A percentile compares a stretch with the other conserved stretches of the same genome.
These are phyloP conservation scores for Trichoderma asperelloides DNA, from an alignment of 495 filamentous ascomycete species.

Conservation along the genomic window DNA sequence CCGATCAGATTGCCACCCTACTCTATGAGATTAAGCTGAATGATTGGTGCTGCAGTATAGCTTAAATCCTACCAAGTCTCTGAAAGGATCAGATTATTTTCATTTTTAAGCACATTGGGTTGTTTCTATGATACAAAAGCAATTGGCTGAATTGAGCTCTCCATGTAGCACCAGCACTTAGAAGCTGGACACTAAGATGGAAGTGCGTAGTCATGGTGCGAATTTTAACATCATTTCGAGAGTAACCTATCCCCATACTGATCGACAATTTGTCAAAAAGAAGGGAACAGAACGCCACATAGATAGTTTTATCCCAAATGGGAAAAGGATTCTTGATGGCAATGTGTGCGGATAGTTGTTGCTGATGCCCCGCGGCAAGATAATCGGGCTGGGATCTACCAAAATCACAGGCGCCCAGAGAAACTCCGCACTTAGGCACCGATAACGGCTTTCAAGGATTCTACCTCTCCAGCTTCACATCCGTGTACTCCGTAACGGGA, in stretches of 20 bases:
- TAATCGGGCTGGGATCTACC: not conserved
- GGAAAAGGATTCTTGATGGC: not conserved
- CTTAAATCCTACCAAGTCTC: not conserved
- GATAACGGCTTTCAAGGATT: not conserved
- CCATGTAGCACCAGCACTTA: not conserved
- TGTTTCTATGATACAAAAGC: not conserved
- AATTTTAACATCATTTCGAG: too few relatives aligned
- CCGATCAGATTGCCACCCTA: too few relatives aligned
- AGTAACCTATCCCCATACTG: too few relatives aligned
- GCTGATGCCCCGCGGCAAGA: not conserved
- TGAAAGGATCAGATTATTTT: not conserved
- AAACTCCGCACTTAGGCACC: not conserved
- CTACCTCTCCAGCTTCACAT: not conserved
- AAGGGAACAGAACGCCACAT: too few relatives aligned
- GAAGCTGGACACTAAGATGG: too few relatives aligned
- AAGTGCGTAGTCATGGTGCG: too few relatives aligned
- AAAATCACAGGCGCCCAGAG: not conserved
- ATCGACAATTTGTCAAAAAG: too few relatives aligned
- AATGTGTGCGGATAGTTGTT: not conserved
- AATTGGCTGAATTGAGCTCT: not conserved
- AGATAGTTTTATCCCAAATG: too few relatives aligned
- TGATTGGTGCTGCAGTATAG: too few relatives aligned
- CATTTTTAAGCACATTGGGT: not conserved
- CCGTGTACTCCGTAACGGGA: not conserved
- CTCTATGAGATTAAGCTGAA: too few relatives aligned